phyloP scores from a whole-genome alignment of 495 filamentous ascomycete species.

The Cercophora sp. region DNA sequence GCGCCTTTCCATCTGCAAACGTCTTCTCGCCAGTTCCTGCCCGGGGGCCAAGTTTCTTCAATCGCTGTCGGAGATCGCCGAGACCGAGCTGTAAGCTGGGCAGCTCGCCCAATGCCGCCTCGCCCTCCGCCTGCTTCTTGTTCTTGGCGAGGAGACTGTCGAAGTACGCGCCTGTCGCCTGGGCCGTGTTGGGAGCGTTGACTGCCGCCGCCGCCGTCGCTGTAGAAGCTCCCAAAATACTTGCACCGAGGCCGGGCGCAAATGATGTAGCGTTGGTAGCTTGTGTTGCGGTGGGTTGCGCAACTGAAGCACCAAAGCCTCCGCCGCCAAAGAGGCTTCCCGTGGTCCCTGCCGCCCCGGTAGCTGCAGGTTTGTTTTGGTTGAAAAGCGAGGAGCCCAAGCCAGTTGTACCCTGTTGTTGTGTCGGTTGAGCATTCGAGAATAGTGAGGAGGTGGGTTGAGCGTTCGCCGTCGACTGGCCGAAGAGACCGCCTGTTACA shows the following conservation, averaged over 20 bases:
- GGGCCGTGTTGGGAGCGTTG: slow-evolving; percentile 9
- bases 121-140: slow-evolving; percentile 56
- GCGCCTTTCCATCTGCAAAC: slow-evolving; percentile 62
- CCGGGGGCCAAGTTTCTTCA: slow-evolving; percentile 67
- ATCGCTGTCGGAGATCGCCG: slow-evolving; percentile 79
- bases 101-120: slow-evolving; percentile 52
- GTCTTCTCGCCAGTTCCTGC: slow-evolving; percentile 37
- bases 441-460: slow-evolving; percentile 16
- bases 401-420: slow-evolving; percentile 8
- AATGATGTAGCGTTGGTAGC: not conserved
- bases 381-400: slow-evolving; percentile 3
- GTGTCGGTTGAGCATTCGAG: slow-evolving; percentile 7
- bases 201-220: not conserved
- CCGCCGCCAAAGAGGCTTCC: slow-evolving; percentile 2
- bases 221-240: slow-evolving; percentile 10
- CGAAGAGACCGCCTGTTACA: slow-evolving; percentile 17
- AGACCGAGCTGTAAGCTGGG: slow-evolving; percentile 77
- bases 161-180: slow-evolving; percentile 64
- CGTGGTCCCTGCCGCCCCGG: not conserved
- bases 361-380: not conserved
- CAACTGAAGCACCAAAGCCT: not conserved
- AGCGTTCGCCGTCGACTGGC: slow-evolving; percentile 15
- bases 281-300: not conserved
- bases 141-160: slow-evolving; percentile 80
- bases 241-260: slow-evolving; percentile 7